Conservation (phyloP, 306 rosid species). For the Cucurbita pepo region DNA sequence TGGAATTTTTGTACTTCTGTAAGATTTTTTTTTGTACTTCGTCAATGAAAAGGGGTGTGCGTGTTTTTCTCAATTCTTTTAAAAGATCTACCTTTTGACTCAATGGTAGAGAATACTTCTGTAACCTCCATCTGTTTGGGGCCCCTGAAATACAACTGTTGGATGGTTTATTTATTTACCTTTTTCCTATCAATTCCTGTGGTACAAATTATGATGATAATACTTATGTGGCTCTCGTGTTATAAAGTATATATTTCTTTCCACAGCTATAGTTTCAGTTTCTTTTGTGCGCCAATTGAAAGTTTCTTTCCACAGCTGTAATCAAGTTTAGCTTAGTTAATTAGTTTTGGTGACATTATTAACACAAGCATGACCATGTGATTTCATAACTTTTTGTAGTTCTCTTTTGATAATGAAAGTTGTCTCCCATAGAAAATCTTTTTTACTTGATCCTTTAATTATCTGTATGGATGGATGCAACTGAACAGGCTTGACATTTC, state of each 20-base stretch:
- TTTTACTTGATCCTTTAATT: neutral
- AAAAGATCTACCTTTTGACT: neutral
- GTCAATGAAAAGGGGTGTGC: neutral
- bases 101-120: neutral
- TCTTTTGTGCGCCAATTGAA: neutral
- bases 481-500: neutral
- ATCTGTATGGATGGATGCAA: neutral
- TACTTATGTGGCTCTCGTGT: neutral
- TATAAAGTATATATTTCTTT: neutral
- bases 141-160: neutral
- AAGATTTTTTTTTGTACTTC: neutral
- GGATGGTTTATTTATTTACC: neutral
- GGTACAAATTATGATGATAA: neutral
- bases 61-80: neutral
- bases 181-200: neutral
- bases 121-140: neutral
- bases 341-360: neutral
- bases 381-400: neutral
- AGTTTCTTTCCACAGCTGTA: too few relatives aligned
- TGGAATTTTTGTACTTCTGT: neutral
- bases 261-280: neutral
- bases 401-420: neutral
- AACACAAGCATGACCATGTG: neutral
- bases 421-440: neutral
- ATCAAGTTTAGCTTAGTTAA: neutral